Evolutionary conservation across 225 moss, liverwort and hornwort genomes (phyloP).

Genomic region (Antitrichia curtipendula): DNA sequence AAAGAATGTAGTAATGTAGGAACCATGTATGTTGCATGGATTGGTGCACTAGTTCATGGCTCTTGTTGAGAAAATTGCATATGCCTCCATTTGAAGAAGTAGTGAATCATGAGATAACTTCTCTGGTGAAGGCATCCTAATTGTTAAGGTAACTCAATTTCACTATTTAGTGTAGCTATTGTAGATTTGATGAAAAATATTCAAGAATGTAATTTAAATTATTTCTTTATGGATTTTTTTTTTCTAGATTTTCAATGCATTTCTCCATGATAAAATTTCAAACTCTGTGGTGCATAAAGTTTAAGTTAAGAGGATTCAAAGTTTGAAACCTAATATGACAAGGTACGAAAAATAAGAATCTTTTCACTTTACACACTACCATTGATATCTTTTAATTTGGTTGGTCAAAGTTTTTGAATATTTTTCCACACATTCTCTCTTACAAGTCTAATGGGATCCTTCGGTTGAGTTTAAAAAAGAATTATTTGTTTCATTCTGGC

Average conservation of each 20-base stretch:
- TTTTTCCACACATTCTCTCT: neutral
- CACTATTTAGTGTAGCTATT: neutral
- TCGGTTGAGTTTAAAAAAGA: neutral
- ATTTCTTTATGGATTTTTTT: too few species aligned
- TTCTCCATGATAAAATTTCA: neutral
- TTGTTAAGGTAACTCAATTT: too few species aligned
- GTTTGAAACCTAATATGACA: neutral
- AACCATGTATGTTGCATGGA: too few species aligned
- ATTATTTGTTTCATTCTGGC: neutral
- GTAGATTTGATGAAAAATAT: neutral
- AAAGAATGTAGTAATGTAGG: too few species aligned
- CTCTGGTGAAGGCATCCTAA: too few species aligned
- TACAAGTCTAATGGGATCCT: neutral
- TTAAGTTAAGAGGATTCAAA: neutral
- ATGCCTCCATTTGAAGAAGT: too few species aligned
- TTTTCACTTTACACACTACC: neutral
- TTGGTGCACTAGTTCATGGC: too few species aligned
- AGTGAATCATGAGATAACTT: too few species aligned
- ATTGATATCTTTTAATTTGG: neutral
- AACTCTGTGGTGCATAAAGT: rapidly evolving
- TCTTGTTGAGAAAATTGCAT: too few species aligned
- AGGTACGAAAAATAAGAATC: neutral
- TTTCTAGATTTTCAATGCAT: neutral
- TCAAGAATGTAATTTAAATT: neutral
- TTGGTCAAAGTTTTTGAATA: neutral